A percentile compares a stretch with the other conserved stretches of the same genome.
These are phyloP conservation scores for Pachysandra terminalis DNA, from an alignment of 164 flowering plant species.

Conservation along the genomic window DNA sequence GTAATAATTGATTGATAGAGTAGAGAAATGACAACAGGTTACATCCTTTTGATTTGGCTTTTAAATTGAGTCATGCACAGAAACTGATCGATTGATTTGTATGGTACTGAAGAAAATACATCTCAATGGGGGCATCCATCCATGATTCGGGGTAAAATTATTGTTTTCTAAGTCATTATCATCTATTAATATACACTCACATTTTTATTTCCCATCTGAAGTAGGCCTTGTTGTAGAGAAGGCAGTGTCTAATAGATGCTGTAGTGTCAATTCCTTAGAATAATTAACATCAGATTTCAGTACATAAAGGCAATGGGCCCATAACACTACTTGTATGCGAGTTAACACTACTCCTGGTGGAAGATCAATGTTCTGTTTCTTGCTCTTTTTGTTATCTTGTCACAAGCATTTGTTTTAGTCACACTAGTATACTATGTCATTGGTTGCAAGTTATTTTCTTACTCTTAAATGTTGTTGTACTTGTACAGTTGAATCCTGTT, in stretches of 20 bases:
- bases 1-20: no score
- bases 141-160: background rate
- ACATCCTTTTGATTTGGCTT: no score
- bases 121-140: background rate
- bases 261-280: background rate
- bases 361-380: background rate
- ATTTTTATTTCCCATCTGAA: no score
- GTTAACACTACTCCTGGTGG: background rate
- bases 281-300: background rate
- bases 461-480: background rate
- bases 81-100: no score
- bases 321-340: background rate
- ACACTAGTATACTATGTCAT: background rate
- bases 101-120: background rate
- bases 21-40: no score
- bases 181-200: background rate
- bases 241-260: background rate
- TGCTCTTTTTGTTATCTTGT: background rate
- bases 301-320: background rate
- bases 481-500: background rate
- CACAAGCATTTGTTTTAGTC: background rate
- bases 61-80: no score
- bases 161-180: background rate
- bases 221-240: background rate
- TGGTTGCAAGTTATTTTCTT: background rate